A percentile compares a stretch with the other conserved stretches of the same genome.
Conservation (phyloP, 148 eudicot genomes). For the Amaranthus palmeri region DNA sequence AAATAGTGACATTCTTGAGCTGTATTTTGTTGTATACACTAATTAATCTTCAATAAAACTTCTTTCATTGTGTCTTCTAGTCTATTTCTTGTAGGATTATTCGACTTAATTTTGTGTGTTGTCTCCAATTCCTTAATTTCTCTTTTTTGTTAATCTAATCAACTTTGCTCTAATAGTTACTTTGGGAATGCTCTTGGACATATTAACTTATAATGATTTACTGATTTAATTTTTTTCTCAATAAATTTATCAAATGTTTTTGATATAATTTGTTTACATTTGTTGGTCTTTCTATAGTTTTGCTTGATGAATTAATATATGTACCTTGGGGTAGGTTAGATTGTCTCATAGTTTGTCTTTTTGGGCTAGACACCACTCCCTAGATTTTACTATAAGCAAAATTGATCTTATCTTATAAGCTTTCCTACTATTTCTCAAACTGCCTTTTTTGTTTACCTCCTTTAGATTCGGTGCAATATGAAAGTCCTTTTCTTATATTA, state of each 20-base stretch:
- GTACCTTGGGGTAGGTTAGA: background rate
- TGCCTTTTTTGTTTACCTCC: background rate
- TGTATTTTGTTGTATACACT: too few relatives aligned
- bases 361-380: background rate
- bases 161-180: too few relatives aligned
- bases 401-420: background rate
- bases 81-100: too few relatives aligned
- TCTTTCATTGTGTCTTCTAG: too few relatives aligned
- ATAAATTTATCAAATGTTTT: background rate
- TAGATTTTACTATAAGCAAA: constrained; percentile 2
- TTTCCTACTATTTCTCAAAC: background rate
- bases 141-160: too few relatives aligned
- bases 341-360: background rate
- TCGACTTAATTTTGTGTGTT: too few relatives aligned
- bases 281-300: background rate
- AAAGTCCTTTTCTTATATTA: constrained; percentile 1
- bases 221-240: background rate
- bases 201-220: background rate
- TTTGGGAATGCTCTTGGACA: background rate
- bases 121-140: too few relatives aligned
- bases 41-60: too few relatives aligned
- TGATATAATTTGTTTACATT: background rate
- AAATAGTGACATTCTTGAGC: too few relatives aligned
- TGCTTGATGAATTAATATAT: background rate
- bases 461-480: background rate